Evolutionary conservation across 148 eudicot species (phyloP).

Genomic region (Chenopodium berlandieri): DNA sequence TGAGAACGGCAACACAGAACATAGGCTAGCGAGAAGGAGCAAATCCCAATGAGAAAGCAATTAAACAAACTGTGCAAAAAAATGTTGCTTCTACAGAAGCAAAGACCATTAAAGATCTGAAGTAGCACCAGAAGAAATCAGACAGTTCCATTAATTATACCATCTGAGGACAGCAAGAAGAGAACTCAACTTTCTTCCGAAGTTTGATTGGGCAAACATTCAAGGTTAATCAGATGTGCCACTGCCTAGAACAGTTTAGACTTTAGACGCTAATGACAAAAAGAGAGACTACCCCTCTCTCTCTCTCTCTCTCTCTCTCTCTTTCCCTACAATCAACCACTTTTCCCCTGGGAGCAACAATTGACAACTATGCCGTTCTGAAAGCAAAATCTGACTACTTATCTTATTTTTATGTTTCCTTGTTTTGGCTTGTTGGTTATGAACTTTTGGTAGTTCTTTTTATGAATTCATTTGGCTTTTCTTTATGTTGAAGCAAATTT

Average conservation of each 20-base stretch:
- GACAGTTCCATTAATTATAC: not conserved
- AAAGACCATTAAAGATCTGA: not conserved
- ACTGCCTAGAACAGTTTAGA: no score
- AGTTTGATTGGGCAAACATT: not conserved
- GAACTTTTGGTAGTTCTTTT: not conserved
- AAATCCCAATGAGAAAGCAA: not conserved
- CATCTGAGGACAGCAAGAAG: not conserved
- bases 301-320: accelerated
- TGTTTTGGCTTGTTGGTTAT: not conserved
- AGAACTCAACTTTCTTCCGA: not conserved
- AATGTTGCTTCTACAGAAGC: not conserved
- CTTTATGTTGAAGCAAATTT: not conserved
- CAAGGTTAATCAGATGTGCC: not conserved
- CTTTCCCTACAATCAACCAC: not conserved
- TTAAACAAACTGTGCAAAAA: not conserved
- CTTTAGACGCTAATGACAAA: no score
- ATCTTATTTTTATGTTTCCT: not conserved
- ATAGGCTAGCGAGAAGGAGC: not conserved
- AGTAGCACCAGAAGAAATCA: not conserved
- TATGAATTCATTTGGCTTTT: not conserved
- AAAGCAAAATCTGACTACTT: not conserved
- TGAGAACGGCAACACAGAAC: not conserved
- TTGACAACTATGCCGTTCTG: no score
- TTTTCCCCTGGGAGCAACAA: not conserved
- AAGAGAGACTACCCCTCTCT: no score